Conservation (phyloP, 2,329 filamentous ascomycete species). For the Alternaria triticina region DNA sequence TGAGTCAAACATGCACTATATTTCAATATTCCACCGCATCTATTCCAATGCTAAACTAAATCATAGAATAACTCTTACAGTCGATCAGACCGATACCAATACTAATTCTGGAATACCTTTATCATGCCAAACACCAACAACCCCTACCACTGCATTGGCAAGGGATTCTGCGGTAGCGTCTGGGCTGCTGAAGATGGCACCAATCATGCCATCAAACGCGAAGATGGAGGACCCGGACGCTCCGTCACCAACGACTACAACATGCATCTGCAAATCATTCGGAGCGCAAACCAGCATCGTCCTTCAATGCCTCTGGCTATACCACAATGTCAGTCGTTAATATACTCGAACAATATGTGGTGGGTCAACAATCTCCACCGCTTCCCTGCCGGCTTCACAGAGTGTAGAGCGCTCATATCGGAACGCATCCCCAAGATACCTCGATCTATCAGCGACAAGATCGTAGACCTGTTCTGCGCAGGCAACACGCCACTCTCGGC, state of each 20-base stretch:
- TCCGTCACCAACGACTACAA: conserved; percentile 26
- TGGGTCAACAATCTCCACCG: conserved; percentile 4
- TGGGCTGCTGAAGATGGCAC: conserved; percentile 16
- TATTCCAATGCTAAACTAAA: neutral
- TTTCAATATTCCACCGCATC: too few species aligned
- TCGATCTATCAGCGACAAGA: conserved; percentile 12
- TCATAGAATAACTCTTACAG: neutral
- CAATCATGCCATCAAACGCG: conserved; percentile 19
- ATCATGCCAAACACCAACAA: neutral
- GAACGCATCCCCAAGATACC: conserved; percentile 19
- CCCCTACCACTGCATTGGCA: conserved; percentile 22
- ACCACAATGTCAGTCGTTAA: conserved; percentile 16
- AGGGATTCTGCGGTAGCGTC: conserved; percentile 25
- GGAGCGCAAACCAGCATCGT: conserved; percentile 5
- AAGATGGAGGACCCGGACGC: conserved; percentile 24
- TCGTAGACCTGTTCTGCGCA: conserved; percentile 21
- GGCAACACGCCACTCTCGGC: conserved; percentile 4
- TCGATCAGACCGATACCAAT: neutral
- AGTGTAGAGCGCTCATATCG: conserved; percentile 15
- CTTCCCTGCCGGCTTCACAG: conserved; percentile 16
- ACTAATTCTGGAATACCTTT: neutral
- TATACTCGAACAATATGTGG: conserved; percentile 14
- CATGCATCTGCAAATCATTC: conserved; percentile 16
- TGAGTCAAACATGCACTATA: neutral
- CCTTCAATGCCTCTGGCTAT: conserved; percentile 13